Percentiles rank a stretch among this genome's conserved stretches.
Conservation (phyloP, 2,329 filamentous ascomycete genomes). For the Gremmenia infestans region DNA sequence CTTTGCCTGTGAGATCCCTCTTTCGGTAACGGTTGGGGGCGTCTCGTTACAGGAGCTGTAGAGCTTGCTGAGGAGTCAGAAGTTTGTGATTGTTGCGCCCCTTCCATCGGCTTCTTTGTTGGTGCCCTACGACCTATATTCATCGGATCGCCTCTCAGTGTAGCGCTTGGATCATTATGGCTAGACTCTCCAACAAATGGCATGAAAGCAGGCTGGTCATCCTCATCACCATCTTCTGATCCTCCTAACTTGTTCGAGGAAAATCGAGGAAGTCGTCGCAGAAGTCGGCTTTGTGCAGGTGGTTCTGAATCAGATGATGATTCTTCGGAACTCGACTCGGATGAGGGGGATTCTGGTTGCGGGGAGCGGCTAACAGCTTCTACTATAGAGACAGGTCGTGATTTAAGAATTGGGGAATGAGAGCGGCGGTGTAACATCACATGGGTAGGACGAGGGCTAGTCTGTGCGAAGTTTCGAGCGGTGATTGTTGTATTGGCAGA, state of each 20-base stretch:
- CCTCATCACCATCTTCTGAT: constrained; percentile 26
- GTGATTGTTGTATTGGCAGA: constrained; percentile 29
- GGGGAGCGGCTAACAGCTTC: constrained; percentile 14
- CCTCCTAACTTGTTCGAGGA: constrained; percentile 21
- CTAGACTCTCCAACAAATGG: constrained; percentile 19
- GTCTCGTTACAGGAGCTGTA: constrained; percentile 16
- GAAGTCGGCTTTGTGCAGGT: constrained; percentile 26
- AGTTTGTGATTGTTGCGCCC: constrained; percentile 34
- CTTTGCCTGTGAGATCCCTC: constrained; percentile 15
- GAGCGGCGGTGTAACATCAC: constrained; percentile 22
- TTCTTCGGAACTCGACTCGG: constrained; percentile 17
- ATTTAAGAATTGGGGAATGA: constrained; percentile 21
- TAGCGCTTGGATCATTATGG: constrained; percentile 28
- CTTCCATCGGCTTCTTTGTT: constrained; percentile 17
- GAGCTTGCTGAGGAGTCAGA: constrained; percentile 61
- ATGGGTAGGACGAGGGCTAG: constrained; percentile 26
- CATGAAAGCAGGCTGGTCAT: constrained; percentile 31
- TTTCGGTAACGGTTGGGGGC: constrained; percentile 11
- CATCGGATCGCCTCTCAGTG: constrained; percentile 25
- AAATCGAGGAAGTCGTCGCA: constrained; percentile 27
- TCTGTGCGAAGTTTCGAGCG: constrained; percentile 23
- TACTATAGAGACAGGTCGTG: constrained; percentile 15
- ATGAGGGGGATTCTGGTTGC: constrained; percentile 14
- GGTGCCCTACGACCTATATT: constrained; percentile 2
- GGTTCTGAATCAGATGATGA: constrained; percentile 26